A percentile compares a stretch with the other conserved stretches of the same genome.
phyloP scores from a whole-genome alignment of 2,329 filamentous ascomycete genomes.

The Xylaria polymorpha region DNA sequence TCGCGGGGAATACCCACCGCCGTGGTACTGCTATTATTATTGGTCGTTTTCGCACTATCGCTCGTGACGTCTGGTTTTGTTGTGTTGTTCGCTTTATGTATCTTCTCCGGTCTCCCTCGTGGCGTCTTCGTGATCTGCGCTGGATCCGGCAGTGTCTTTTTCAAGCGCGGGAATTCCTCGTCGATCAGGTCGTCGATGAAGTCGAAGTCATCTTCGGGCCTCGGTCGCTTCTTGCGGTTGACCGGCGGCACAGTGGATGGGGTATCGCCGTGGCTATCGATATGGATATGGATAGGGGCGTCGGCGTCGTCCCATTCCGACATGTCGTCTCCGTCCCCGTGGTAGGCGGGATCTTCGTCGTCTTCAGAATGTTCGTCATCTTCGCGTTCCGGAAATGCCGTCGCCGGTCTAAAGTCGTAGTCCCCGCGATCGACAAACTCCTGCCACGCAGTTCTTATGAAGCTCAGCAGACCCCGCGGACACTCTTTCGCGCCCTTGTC shows the following conservation, averaged over 20 bases:
- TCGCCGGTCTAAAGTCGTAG: conserved; percentile 2
- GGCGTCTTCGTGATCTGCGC: background rate
- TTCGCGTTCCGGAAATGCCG: background rate
- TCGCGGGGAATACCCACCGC: background rate
- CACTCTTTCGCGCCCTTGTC: background rate
- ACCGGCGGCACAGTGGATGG: background rate
- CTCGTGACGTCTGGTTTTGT: background rate
- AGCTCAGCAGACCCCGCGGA: conserved; percentile 29
- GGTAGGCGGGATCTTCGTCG: background rate
- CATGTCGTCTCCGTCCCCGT: background rate
- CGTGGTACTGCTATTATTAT: background rate
- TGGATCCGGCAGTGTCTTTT: background rate
- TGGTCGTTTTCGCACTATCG: background rate
- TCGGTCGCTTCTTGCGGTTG: background rate
- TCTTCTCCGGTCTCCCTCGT: background rate
- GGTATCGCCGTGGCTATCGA: background rate
- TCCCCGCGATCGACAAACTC: conserved; percentile 33
- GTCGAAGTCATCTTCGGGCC: conserved; percentile 17
- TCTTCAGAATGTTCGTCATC: background rate
- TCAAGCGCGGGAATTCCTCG: conserved; percentile 42
- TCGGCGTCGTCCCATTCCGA: conserved; percentile 43
- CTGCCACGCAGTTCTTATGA: conserved; percentile 39
- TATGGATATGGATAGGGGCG: conserved; percentile 18
- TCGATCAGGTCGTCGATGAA: conserved; percentile 41
- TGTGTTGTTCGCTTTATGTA: background rate